Evolutionary conservation across 2,329 filamentous ascomycete species (phyloP).

Genomic region (Penicillium sp.): DNA sequence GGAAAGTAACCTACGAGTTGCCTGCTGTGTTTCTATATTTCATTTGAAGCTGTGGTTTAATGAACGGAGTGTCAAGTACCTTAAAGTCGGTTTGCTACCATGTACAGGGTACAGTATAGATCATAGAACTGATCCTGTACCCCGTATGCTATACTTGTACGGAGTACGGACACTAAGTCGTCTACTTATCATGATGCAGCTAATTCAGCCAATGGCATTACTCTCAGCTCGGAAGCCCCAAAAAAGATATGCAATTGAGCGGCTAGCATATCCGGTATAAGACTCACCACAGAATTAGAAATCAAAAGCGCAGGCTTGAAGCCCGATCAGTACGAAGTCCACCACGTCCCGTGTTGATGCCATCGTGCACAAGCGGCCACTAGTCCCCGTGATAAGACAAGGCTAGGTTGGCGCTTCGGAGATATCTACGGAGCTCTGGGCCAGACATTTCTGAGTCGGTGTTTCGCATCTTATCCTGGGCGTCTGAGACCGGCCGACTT

Average conservation of each 20-base stretch:
- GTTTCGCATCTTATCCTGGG: slow-evolving; percentile 9
- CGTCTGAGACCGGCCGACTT: neutral
- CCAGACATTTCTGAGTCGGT: neutral
- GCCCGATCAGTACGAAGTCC: slow-evolving; percentile 17
- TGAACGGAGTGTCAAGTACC: too few species aligned
- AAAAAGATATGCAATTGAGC: neutral
- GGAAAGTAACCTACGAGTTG: neutral
- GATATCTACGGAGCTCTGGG: slow-evolving; percentile 12
- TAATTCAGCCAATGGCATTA: neutral
- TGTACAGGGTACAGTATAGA: neutral
- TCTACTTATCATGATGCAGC: neutral
- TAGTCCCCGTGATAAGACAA: slow-evolving; percentile 4
- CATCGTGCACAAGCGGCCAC: slow-evolving; percentile 23
- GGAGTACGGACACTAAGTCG: neutral
- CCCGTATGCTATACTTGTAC: neutral
- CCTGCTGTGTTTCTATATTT: neutral
- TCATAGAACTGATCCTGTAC: neutral
- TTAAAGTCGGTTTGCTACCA: neutral
- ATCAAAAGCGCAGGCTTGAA: slow-evolving; percentile 5
- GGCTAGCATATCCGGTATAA: neutral
- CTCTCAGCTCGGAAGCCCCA: neutral
- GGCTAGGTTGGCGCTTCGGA: slow-evolving; percentile 13
- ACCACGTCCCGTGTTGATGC: slow-evolving; percentile 19
- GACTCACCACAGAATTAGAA: slow-evolving; percentile 1
- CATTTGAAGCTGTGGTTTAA: neutral